A percentile compares a stretch with the other conserved stretches of the same genome.
phyloP scores from a whole-genome alignment of 176 grass and related monocot species.

The Microstegium vimineum region DNA sequence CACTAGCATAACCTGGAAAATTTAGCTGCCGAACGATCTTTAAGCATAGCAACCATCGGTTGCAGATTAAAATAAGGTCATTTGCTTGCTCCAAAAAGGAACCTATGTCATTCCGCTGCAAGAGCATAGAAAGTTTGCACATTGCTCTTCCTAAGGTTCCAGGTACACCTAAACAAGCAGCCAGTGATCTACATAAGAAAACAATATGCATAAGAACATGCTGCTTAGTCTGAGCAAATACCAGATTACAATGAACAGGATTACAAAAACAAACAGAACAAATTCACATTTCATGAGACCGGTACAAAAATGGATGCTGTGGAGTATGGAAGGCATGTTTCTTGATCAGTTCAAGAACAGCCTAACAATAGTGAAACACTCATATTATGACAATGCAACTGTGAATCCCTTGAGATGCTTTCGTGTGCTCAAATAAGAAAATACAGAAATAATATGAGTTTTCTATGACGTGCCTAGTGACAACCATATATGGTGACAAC shows the following conservation, averaged over 20 bases:
- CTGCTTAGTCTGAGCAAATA: background rate
- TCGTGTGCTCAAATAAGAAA: background rate
- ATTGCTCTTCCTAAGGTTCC: conserved; percentile 91
- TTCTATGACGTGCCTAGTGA: background rate
- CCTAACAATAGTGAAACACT: background rate
- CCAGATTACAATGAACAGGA: background rate
- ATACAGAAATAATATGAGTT: conserved; percentile 9
- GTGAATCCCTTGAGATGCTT: background rate
- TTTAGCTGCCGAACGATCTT: conserved; percentile 80
- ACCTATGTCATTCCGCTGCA: conserved; percentile 50
- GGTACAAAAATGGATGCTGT: background rate
- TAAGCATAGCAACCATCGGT: conserved; percentile 81
- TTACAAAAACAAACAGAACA: conserved; percentile 2
- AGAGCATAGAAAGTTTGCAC: conserved; percentile 81
- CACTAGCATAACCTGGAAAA: conserved; percentile 82
- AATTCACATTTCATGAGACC: conserved; percentile 18
- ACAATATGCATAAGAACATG: conserved; percentile 2
- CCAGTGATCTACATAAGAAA: conserved; percentile 62
- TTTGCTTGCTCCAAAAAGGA: conserved; percentile 62
- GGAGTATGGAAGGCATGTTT: background rate
- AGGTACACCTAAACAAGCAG: conserved; percentile 90
- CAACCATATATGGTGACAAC: background rate
- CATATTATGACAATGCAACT: background rate
- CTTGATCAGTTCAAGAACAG: conserved; percentile 21
- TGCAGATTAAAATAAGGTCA: conserved; percentile 68